These are phyloP conservation scores for Rhizopogon vinicolor DNA, from an alignment of 768 basidiomycete species.

Conservation along the genomic window DNA sequence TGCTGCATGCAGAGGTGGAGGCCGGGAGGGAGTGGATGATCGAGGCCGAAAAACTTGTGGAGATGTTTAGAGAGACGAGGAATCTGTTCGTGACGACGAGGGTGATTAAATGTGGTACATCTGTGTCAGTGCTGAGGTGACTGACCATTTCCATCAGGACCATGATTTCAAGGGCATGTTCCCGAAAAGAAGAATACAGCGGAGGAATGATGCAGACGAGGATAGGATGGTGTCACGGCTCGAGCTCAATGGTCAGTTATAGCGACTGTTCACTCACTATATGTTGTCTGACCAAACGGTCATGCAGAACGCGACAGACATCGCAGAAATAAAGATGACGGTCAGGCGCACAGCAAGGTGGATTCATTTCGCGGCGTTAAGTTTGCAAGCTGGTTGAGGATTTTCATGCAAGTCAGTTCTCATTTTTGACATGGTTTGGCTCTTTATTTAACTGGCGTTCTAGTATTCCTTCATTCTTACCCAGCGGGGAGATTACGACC, in stretches of 20 bases:
- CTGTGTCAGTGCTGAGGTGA: not conserved
- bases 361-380: constrained; percentile 75
- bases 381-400: constrained; percentile 79
- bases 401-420: constrained; percentile 74
- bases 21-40: constrained; percentile 72
- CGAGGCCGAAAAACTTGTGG: constrained; percentile 82
- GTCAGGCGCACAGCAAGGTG: constrained; percentile 39
- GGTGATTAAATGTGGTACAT: constrained; percentile 42
- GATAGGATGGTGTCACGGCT: constrained; percentile 73
- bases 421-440: constrained; percentile 1
- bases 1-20: constrained; percentile 40
- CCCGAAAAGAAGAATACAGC: constrained; percentile 39
- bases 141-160: constrained; percentile 24
- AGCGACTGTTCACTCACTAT: not conserved
- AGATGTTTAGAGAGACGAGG: constrained; percentile 84
- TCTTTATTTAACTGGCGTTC: not conserved
- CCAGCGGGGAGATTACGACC: constrained; percentile 53
- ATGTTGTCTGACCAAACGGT: not conserved
- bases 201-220: constrained; percentile 53
- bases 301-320: constrained; percentile 54
- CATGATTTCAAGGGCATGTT: constrained; percentile 71
- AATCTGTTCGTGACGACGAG: constrained; percentile 76
- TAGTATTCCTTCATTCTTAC: constrained; percentile 78
- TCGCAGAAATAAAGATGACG: constrained; percentile 42
- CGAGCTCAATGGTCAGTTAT: constrained; percentile 59